phyloP scores from a whole-genome alignment of 2,329 filamentous ascomycete genomes.

The Emericellopsis cladophorae region DNA sequence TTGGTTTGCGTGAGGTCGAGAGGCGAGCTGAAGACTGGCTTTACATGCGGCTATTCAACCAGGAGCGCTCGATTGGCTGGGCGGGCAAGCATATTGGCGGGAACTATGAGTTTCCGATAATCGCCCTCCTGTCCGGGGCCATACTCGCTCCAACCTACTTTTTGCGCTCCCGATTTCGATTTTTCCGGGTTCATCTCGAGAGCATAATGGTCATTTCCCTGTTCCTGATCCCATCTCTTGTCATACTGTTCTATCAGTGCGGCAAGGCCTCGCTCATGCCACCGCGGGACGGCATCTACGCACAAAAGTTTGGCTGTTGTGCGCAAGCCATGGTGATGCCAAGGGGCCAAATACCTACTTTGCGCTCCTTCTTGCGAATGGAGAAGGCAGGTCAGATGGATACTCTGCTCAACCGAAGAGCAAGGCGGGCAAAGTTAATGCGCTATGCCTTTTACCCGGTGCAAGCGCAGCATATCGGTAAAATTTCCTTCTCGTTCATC shows the following conservation, averaged over 20 bases:
- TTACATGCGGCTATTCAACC: slow-evolving; percentile 52
- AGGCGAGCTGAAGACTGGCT: slow-evolving; percentile 45
- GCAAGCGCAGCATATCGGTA: slow-evolving; percentile 1
- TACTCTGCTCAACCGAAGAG: background rate
- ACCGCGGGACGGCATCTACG: background rate
- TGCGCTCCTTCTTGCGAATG: background rate
- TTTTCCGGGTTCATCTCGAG: background rate
- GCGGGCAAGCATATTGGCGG: background rate
- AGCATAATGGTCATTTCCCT: background rate
- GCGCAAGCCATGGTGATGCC: slow-evolving; percentile 1
- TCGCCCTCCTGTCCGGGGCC: background rate
- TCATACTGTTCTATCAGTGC: slow-evolving; percentile 1
- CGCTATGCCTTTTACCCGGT: slow-evolving; percentile 1
- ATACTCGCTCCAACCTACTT: background rate
- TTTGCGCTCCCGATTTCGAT: background rate
- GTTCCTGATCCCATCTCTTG: slow-evolving; percentile 1
- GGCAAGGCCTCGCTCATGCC: slow-evolving; percentile 2
- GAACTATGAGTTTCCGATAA: slow-evolving; percentile 1
- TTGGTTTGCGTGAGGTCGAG: slow-evolving; percentile 41
- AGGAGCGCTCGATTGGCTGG: slow-evolving; percentile 2
- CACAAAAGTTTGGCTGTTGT: slow-evolving; percentile 1
- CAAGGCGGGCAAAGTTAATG: background rate
- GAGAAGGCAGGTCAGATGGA: background rate
- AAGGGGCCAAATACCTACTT: background rate
- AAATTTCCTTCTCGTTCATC: background rate